Evolutionary conservation across 2,329 filamentous ascomycete genomes (phyloP).

Genomic region (Colletotrichum plurivorum): DNA sequence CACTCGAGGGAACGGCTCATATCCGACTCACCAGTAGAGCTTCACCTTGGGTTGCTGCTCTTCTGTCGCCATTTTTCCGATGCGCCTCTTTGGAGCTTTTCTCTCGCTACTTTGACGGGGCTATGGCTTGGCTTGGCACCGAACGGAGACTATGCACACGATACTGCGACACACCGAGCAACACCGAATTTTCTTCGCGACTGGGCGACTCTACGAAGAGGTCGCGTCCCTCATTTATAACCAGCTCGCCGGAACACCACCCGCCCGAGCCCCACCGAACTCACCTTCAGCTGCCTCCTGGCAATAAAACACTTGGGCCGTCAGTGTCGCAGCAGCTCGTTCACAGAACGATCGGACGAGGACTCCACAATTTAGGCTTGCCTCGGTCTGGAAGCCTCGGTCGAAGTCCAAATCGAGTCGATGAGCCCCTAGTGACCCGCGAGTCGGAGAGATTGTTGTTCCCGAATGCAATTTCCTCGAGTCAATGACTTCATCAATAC

Average conservation of each 20-base stretch:
- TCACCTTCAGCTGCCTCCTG: constrained; percentile 21
- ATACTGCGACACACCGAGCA: neutral
- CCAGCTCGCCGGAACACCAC: constrained; percentile 30
- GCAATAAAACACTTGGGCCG: constrained; percentile 23
- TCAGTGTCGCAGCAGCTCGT: constrained; percentile 15
- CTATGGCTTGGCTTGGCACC: neutral
- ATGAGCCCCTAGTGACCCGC: neutral
- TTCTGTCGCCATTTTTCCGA: constrained; percentile 31
- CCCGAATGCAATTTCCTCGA: constrained; percentile 1
- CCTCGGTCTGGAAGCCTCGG: constrained; percentile 23
- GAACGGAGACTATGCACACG: too few species aligned
- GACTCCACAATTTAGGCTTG: constrained; percentile 34
- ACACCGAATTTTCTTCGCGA: neutral
- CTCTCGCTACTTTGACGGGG: neutral
- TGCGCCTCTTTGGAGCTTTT: neutral
- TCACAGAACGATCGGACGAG: constrained; percentile 3
- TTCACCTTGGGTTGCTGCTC: constrained; percentile 67
- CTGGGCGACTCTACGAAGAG: neutral
- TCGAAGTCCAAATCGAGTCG: constrained; percentile 4
- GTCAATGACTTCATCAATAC: constrained; percentile 5
- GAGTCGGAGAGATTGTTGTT: constrained; percentile 18
- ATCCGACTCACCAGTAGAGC: constrained; percentile 70
- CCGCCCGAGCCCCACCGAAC: constrained; percentile 33
- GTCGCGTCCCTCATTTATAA: constrained; percentile 33
- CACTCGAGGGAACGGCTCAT: too few species aligned